phyloP scores from a whole-genome alignment of 2,329 filamentous ascomycete species.

The Hysterium pulicare region DNA sequence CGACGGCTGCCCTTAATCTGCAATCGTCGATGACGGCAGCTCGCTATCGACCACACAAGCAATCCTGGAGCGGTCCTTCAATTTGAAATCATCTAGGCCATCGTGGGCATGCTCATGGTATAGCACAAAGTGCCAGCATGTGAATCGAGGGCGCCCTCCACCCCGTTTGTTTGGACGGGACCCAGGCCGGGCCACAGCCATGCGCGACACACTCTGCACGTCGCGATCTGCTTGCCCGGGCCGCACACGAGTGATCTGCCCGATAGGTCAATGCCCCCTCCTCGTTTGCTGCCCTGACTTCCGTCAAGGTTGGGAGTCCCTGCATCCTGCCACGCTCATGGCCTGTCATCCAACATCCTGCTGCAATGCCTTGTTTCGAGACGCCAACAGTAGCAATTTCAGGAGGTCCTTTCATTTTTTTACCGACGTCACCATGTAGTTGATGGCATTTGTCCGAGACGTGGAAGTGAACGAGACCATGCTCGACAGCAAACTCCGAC shows the following conservation, averaged over 20 bases:
- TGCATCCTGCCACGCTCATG: conserved; percentile 29
- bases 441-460: conserved; percentile 12
- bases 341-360: conserved; percentile 18
- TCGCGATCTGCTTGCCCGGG: conserved; percentile 28
- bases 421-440: conserved; percentile 9
- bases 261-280: conserved; percentile 35
- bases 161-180: conserved; percentile 12
- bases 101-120: background rate
- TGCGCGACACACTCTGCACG: conserved; percentile 23
- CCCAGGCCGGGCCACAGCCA: conserved; percentile 5
- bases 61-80: background rate
- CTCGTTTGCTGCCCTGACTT: conserved; percentile 23
- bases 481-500: conserved; percentile 8
- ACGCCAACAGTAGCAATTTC: conserved; percentile 19
- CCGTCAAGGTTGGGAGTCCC: conserved; percentile 20
- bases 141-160: conserved; percentile 7
- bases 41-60: background rate
- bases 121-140: conserved; percentile 4
- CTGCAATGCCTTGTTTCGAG: conserved; percentile 25
- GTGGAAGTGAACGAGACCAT: no score
- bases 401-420: conserved; percentile 26
- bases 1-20: background rate
- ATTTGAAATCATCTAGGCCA: background rate
- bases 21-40: conserved; percentile 1
- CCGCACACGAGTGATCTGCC: conserved; percentile 21